Percentiles rank a stretch among this genome's conserved stretches.
These are phyloP conservation scores for Escovopsis sp. DNA, from an alignment of 2,329 filamentous ascomycete species.

Conservation along the genomic window DNA sequence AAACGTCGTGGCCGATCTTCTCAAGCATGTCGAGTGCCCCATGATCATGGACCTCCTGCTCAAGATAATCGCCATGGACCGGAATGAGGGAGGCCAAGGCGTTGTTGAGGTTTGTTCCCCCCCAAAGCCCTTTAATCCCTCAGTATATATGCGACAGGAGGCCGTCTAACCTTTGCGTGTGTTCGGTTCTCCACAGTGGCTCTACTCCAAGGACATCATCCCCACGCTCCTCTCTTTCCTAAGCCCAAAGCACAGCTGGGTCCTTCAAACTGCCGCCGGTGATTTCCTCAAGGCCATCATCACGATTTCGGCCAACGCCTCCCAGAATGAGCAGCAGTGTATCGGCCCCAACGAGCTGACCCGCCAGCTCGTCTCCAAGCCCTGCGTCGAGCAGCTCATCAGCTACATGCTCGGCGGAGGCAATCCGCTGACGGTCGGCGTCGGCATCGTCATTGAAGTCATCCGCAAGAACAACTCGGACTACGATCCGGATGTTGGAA, in stretches of 20 bases:
- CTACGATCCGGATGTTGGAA: conserved; percentile 85
- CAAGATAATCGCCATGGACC: conserved; percentile 94
- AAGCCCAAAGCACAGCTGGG: conserved; percentile 68
- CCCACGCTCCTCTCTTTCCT: conserved; percentile 78
- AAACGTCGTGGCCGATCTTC: conserved; percentile 66
- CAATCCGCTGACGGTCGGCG: conserved; percentile 87
- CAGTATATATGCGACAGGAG: neutral
- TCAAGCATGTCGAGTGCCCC: conserved; percentile 89
- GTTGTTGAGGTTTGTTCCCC: conserved; percentile 75
- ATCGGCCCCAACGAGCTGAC: conserved; percentile 97
- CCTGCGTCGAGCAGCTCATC: conserved; percentile 75
- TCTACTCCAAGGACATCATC: conserved; percentile 79
- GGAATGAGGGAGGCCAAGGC: conserved; percentile 77
- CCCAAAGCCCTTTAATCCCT: conserved; percentile 1
- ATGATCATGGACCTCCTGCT: conserved; percentile 97
- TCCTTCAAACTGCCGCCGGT: conserved; percentile 89
- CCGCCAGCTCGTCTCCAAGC: conserved; percentile 76
- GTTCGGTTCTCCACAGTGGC: conserved; percentile 46
- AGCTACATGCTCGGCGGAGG: conserved; percentile 84
- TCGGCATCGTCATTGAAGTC: conserved; percentile 95
- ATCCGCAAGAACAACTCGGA: conserved; percentile 99
- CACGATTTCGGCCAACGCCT: conserved; percentile 95
- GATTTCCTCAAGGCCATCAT: conserved; percentile 99
- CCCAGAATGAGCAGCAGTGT: conserved; percentile 95
- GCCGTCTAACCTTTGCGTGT: conserved; percentile 8